These are phyloP conservation scores for Mucor lusitanicus DNA, from an alignment of 371 early-diverging fungal species.

Conservation along the genomic window DNA sequence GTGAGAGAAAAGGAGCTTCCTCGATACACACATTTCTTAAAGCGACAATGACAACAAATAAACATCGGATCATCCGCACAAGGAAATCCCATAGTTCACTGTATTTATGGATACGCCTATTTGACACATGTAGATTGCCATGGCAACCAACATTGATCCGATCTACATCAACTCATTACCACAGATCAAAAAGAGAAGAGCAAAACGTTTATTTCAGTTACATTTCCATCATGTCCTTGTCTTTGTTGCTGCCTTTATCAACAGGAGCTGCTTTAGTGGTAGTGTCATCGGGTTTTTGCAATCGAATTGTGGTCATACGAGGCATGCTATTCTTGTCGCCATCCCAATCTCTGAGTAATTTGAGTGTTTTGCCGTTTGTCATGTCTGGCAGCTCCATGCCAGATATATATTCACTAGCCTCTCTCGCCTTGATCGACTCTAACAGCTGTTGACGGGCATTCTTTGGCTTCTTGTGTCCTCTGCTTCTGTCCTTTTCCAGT, in stretches of 20 bases:
- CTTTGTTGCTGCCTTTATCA: neutral
- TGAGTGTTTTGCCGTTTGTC: slow-evolving; percentile 55
- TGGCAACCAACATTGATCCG: neutral
- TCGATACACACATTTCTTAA: neutral
- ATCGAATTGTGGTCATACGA: slow-evolving; percentile 33
- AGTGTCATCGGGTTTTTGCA: slow-evolving; percentile 6
- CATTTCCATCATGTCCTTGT: slow-evolving; percentile 11
- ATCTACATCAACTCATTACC: neutral
- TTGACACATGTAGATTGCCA: slow-evolving; percentile 1
- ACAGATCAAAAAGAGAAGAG: neutral
- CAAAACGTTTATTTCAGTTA: neutral
- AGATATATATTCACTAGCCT: slow-evolving; percentile 56
- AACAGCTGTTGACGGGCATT: slow-evolving; percentile 52
- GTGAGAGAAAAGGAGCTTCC: neutral
- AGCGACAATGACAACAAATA: neutral
- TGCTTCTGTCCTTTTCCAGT: slow-evolving; percentile 47
- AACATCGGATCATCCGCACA: slow-evolving; percentile 1
- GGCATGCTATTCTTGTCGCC: slow-evolving; percentile 58
- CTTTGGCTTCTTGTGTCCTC: slow-evolving; percentile 52
- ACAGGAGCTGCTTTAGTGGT: neutral
- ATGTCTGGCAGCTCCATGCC: slow-evolving; percentile 65
- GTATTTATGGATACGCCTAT: neutral
- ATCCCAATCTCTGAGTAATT: slow-evolving; percentile 59
- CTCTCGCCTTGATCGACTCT: slow-evolving; percentile 44
- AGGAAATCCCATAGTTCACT: neutral